Conservation (phyloP, 805 yeast genomes). For the Candida mattraensis region DNA sequence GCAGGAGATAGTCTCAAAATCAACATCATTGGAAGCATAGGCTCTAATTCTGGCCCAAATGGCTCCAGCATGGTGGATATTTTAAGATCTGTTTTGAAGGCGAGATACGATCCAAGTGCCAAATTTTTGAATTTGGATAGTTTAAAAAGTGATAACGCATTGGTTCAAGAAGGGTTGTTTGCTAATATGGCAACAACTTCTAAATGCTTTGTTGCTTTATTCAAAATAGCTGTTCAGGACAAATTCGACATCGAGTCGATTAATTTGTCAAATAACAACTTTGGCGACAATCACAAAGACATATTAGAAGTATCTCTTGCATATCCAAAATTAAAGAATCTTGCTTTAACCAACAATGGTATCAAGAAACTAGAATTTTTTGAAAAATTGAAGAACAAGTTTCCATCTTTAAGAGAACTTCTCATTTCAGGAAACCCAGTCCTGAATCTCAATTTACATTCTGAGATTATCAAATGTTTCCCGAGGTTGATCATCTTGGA, state of each 20-base stretch:
- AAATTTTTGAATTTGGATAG: slow-evolving; percentile 69
- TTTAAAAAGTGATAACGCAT: slow-evolving; percentile 60
- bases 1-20: slow-evolving; percentile 71
- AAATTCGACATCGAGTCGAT: slow-evolving; percentile 63
- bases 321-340: slow-evolving; percentile 74
- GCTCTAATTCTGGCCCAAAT: slow-evolving; percentile 22
- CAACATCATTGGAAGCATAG: slow-evolving; percentile 33
- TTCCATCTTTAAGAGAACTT: slow-evolving; percentile 70
- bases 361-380: slow-evolving; percentile 57
- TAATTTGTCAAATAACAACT: slow-evolving; percentile 63
- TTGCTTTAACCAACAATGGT: slow-evolving; percentile 77
- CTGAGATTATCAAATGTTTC: slow-evolving; percentile 67
- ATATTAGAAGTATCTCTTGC: slow-evolving; percentile 67
- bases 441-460: slow-evolving; percentile 42
- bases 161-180: slow-evolving; percentile 64
- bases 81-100: slow-evolving; percentile 56
- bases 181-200: slow-evolving; percentile 43
- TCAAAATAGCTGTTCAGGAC: slow-evolving; percentile 69
- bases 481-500: slow-evolving; percentile 81
- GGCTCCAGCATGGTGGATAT: slow-evolving; percentile 53
- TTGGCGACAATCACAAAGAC: slow-evolving; percentile 56
- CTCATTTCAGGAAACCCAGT: slow-evolving; percentile 81
- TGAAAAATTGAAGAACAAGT: slow-evolving; percentile 76
- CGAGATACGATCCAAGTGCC: slow-evolving; percentile 64
- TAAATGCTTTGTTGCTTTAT: slow-evolving; percentile 86